A percentile compares a stretch with the other conserved stretches of the same genome.
Evolutionary conservation across 345 rosid genomes (phyloP).

Genomic region (Eutrema yunnanense): DNA sequence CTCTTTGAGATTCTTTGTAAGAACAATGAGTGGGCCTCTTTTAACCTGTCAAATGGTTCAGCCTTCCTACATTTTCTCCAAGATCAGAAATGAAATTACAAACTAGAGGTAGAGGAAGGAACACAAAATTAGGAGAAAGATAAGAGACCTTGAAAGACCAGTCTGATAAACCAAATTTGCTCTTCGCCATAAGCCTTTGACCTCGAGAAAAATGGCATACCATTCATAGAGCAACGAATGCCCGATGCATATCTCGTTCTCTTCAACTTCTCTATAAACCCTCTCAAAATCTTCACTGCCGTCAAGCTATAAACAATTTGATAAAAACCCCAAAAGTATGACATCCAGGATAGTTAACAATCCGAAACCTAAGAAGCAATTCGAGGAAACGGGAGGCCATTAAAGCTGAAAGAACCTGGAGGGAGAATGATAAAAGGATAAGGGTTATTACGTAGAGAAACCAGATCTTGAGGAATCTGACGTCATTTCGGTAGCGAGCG

Average conservation of each 20-base stretch:
- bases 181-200: slow-evolving; percentile 60
- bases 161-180: slow-evolving; percentile 58
- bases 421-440: neutral
- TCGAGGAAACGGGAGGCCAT: neutral
- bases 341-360: neutral
- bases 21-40: slow-evolving; percentile 51
- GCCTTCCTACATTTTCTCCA: slow-evolving; percentile 50
- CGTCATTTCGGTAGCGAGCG: slow-evolving; percentile 57
- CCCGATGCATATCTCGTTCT: slow-evolving; percentile 41
- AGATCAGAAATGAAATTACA: neutral
- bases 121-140: neutral
- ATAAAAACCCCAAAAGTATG: neutral
- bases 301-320: slow-evolving; percentile 42
- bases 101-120: neutral
- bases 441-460: slow-evolving; percentile 57
- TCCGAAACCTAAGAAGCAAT: neutral
- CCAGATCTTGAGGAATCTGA: slow-evolving; percentile 94
- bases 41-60: slow-evolving; percentile 61
- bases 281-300: slow-evolving; percentile 49
- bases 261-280: slow-evolving; percentile 56
- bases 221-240: slow-evolving; percentile 63
- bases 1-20: slow-evolving; percentile 60
- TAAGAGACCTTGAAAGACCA: slow-evolving; percentile 63
- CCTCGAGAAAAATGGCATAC: slow-evolving; percentile 75
- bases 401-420: neutral